Evolutionary conservation across 768 basidiomycete genomes (phyloP).

Genomic region (Russula griseocarnosa): DNA sequence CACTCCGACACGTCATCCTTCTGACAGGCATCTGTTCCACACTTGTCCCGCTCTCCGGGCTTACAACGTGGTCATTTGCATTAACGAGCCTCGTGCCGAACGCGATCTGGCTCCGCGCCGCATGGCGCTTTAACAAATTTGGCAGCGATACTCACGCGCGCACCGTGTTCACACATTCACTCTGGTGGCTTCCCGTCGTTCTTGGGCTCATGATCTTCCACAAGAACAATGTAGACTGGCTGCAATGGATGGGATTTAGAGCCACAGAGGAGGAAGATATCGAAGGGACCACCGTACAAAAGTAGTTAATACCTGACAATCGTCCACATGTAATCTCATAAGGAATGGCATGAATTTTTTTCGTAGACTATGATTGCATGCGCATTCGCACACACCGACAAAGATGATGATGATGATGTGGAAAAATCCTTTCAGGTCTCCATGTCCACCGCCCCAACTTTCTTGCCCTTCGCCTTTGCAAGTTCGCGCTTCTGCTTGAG

Average conservation of each 20-base stretch:
- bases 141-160: slow-evolving; percentile 77
- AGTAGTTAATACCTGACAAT: background rate
- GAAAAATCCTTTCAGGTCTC: slow-evolving; percentile 10
- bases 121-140: slow-evolving; percentile 68
- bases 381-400: background rate
- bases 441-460: background rate
- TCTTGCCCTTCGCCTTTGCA: slow-evolving; percentile 29
- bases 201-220: slow-evolving; percentile 93
- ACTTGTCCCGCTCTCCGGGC: slow-evolving; percentile 80
- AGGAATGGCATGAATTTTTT: background rate
- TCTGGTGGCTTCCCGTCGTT: slow-evolving; percentile 89
- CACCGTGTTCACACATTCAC: slow-evolving; percentile 67
- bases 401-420: background rate
- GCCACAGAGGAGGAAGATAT: slow-evolving; percentile 13
- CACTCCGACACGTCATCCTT: slow-evolving; percentile 75
- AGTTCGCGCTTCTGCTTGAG: slow-evolving; percentile 46
- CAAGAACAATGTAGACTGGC: slow-evolving; percentile 82
- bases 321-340: background rate
- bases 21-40: slow-evolving; percentile 75
- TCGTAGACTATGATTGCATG: background rate
- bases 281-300: background rate
- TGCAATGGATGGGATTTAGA: slow-evolving; percentile 50
- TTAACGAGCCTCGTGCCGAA: slow-evolving; percentile 75
- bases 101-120: slow-evolving; percentile 57
- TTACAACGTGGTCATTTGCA: slow-evolving; percentile 91